These are phyloP conservation scores for Diplodia sapinea DNA, from an alignment of 2,329 filamentous ascomycete genomes.

Conservation along the genomic window DNA sequence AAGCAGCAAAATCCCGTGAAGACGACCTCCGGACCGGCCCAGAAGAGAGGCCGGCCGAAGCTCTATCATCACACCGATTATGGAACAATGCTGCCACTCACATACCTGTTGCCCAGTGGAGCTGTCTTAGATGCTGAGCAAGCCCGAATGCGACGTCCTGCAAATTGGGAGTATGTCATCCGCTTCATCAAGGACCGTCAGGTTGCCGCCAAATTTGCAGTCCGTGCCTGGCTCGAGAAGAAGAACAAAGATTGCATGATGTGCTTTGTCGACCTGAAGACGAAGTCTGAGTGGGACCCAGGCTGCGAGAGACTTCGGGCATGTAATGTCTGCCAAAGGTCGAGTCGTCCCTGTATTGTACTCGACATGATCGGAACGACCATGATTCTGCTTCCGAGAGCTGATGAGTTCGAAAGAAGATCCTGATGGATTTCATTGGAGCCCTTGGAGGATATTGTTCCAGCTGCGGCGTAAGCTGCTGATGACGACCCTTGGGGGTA, in stretches of 20 bases:
- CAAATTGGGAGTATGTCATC: background rate
- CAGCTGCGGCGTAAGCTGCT: background rate
- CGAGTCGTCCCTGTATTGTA: background rate
- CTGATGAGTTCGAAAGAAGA: background rate
- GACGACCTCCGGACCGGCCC: background rate
- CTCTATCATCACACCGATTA: background rate
- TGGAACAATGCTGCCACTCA: constrained; percentile 1
- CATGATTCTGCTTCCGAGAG: background rate
- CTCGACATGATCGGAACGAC: background rate
- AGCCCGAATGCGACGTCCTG: background rate
- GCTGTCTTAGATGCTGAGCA: background rate
- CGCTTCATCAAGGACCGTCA: constrained; percentile 3
- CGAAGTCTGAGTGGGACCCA: background rate
- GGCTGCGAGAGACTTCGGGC: background rate
- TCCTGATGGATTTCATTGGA: background rate
- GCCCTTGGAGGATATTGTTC: background rate
- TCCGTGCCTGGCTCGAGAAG: background rate
- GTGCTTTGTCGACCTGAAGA: background rate
- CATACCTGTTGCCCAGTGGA: background rate
- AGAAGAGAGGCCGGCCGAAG: constrained; percentile 13
- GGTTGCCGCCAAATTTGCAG: background rate
- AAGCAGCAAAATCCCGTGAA: background rate
- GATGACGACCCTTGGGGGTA: background rate
- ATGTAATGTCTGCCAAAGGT: background rate
- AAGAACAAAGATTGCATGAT: background rate